phyloP scores from a whole-genome alignment of 345 rosid species.

The Sapria himalayana region DNA sequence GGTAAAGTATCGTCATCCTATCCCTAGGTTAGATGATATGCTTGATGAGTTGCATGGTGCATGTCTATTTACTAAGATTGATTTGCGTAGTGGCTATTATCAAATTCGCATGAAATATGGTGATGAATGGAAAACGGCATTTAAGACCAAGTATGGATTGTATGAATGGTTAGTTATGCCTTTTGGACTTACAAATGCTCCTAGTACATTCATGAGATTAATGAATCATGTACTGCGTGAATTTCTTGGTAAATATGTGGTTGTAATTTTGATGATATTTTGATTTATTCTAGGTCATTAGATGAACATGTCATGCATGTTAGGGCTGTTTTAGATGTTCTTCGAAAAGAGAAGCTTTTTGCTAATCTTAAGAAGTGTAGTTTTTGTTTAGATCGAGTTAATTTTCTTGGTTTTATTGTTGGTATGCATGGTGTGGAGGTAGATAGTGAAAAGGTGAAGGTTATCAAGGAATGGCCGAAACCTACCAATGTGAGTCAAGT shows the following conservation, averaged over 20 bases:
- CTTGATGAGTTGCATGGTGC: not conserved
- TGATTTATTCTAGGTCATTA: not conserved
- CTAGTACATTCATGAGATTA: not conserved
- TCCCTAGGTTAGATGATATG: not conserved
- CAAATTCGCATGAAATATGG: not conserved
- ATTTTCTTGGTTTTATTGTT: not conserved
- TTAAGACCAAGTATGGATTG: not conserved
- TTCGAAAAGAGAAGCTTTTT: not conserved
- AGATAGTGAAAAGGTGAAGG: not conserved
- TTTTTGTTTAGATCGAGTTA: not conserved
- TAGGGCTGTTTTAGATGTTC: not conserved
- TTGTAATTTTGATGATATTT: constrained; percentile 3
- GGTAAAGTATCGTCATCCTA: too few species aligned
- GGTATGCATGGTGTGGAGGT: not conserved
- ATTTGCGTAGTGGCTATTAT: not conserved
- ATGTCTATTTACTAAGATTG: not conserved
- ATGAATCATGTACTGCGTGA: not conserved
- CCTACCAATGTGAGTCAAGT: not conserved
- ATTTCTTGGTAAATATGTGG: not conserved
- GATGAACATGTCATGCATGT: not conserved
- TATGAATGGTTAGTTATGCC: not conserved
- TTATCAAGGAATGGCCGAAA: not conserved
- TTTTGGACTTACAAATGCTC: not conserved
- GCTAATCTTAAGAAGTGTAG: not conserved
- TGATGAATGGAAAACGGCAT: not conserved